Percentiles rank a stretch among this genome's conserved stretches.
phyloP scores from a whole-genome alignment of 345 rosid genomes.

The Hypericum androsaemum region DNA sequence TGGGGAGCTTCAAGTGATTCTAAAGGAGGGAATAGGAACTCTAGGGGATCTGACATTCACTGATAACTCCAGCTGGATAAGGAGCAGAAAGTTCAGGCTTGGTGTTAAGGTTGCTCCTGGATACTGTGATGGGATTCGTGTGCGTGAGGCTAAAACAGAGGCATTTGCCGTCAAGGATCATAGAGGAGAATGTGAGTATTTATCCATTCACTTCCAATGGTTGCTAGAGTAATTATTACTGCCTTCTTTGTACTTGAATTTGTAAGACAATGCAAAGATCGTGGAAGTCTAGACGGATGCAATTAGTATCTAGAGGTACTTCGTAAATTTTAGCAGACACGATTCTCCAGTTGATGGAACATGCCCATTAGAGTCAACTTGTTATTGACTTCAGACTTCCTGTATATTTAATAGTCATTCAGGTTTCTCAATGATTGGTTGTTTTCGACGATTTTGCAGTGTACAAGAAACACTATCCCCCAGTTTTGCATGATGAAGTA shows the following conservation, averaged over 20 bases:
- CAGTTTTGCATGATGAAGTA: slow-evolving; percentile 81
- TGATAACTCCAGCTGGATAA: slow-evolving; percentile 94
- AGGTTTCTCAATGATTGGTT: background rate
- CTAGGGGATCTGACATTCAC: slow-evolving; percentile 80
- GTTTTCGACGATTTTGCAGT: slow-evolving; percentile 33
- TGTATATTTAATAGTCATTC: background rate
- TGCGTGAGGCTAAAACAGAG: slow-evolving; percentile 84
- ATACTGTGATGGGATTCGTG: slow-evolving; percentile 37
- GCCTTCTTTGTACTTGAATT: no score
- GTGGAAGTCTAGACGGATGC: no score
- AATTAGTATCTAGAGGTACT: no score
- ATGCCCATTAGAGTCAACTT: no score
- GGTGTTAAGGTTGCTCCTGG: slow-evolving; percentile 59
- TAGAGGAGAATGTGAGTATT: slow-evolving; percentile 79
- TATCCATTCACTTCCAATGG: background rate
- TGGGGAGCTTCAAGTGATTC: slow-evolving; percentile 61
- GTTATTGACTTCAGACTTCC: no score
- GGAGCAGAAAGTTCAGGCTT: slow-evolving; percentile 92
- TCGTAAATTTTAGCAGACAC: no score
- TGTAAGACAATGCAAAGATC: no score
- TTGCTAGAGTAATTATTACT: background rate
- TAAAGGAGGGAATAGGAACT: slow-evolving; percentile 83
- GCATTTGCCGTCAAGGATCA: slow-evolving; percentile 96
- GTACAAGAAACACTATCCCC: slow-evolving; percentile 94
- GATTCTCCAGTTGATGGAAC: no score